A percentile compares a stretch with the other conserved stretches of the same genome.
These are phyloP conservation scores for Coniochaeta hoffmannii DNA, from an alignment of 2,329 filamentous ascomycete genomes.

Conservation along the genomic window DNA sequence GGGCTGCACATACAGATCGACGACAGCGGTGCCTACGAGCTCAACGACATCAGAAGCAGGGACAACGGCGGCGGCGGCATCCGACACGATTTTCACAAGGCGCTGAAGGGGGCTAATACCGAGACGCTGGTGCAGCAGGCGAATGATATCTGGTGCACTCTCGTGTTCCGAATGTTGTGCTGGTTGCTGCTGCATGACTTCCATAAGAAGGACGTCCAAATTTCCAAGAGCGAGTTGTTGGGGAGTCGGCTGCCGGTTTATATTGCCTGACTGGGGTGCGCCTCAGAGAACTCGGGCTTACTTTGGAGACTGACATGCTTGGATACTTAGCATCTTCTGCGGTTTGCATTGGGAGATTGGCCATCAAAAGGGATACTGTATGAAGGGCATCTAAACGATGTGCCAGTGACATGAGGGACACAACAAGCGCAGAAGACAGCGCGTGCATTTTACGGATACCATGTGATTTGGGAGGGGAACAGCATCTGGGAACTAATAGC, in stretches of 20 bases:
- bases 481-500: background rate
- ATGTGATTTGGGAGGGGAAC: background rate
- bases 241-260: conserved; percentile 50
- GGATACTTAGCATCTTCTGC: no score
- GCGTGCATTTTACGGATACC: background rate
- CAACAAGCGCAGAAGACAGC: background rate
- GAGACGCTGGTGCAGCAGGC: conserved; percentile 11
- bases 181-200: conserved; percentile 53
- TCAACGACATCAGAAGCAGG: background rate
- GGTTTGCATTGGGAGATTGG: no score
- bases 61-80: background rate
- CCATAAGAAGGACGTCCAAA: conserved; percentile 43
- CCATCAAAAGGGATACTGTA: no score
- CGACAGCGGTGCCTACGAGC: background rate
- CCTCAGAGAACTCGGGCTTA: background rate
- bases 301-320: no score
- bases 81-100: background rate
- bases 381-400: no score
- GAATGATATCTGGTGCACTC: conserved; percentile 44
- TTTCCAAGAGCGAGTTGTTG: conserved; percentile 43
- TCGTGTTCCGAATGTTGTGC: conserved; percentile 51
- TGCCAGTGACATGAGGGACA: background rate
- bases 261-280: conserved; percentile 28
- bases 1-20: conserved; percentile 8
- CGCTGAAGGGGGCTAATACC: conserved; percentile 12